These are phyloP conservation scores for Pneumocystis jirovecii DNA, from an alignment of 1,139 yeast genomes.

Conservation along the genomic window DNA sequence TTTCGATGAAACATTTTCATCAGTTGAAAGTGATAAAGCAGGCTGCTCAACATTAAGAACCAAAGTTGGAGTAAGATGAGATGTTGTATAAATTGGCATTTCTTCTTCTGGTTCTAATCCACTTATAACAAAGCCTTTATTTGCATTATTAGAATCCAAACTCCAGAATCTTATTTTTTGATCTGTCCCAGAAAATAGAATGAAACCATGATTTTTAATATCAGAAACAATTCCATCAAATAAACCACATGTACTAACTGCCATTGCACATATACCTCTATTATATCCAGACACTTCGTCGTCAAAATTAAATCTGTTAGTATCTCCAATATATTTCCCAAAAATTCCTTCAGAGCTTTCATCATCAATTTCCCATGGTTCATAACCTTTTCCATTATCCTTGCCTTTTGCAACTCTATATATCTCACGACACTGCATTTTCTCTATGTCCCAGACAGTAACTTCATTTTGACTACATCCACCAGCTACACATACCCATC, in stretches of 20 bases:
- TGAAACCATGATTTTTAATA: slow-evolving; percentile 14
- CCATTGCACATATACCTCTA: background rate
- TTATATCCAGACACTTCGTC: background rate
- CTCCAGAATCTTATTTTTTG: slow-evolving; percentile 37
- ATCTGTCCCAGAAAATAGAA: slow-evolving; percentile 29
- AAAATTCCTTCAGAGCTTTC: slow-evolving; percentile 16
- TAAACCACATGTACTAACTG: background rate
- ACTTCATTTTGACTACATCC: slow-evolving; percentile 47
- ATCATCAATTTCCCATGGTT: slow-evolving; percentile 15
- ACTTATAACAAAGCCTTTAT: slow-evolving; percentile 28
- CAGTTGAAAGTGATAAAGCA: slow-evolving; percentile 10
- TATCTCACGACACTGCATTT: slow-evolving; percentile 46
- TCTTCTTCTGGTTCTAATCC: slow-evolving; percentile 20
- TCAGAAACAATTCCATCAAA: slow-evolving; percentile 1
- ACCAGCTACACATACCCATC: slow-evolving; percentile 44
- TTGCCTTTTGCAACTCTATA: slow-evolving; percentile 17
- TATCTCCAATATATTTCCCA: slow-evolving; percentile 9
- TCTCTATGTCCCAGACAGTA: slow-evolving; percentile 64
- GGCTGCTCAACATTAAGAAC: slow-evolving; percentile 19
- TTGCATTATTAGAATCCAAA: slow-evolving; percentile 23
- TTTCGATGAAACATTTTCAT: slow-evolving; percentile 15
- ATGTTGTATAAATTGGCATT: slow-evolving; percentile 23
- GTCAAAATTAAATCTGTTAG: slow-evolving; percentile 1
- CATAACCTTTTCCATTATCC: slow-evolving; percentile 12
- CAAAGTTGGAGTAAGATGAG: slow-evolving; percentile 26